Evolutionary conservation across 257 asterid genomes (phyloP).

Genomic region (Linaria vulgaris): DNA sequence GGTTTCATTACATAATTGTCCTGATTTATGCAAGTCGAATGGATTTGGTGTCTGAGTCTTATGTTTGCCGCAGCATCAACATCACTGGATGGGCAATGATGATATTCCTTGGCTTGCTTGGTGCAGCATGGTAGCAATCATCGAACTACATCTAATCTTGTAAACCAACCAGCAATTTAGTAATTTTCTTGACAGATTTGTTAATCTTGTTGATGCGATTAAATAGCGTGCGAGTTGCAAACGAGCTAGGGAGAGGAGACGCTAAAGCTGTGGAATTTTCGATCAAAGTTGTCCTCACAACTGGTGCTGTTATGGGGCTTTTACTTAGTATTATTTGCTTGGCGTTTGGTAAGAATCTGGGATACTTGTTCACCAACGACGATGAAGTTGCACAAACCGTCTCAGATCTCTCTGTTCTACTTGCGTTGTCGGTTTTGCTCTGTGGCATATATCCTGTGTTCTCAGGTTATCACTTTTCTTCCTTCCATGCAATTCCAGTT

Average conservation of each 20-base stretch:
- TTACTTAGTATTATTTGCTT: constrained; percentile 36
- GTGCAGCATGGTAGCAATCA: constrained; percentile 59
- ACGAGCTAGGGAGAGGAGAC: constrained; percentile 66
- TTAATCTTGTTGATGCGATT: constrained; percentile 2
- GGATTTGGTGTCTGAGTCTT: constrained; percentile 12
- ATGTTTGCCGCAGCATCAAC: constrained; percentile 47
- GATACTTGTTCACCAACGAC: constrained; percentile 43
- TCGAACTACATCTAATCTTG: background rate
- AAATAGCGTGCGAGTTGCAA: constrained; percentile 56
- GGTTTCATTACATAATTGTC: constrained; percentile 26
- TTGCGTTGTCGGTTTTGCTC: too few species aligned
- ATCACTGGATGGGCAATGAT: constrained; percentile 72
- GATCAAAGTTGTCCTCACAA: constrained; percentile 38
- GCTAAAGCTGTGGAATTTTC: constrained; percentile 49
- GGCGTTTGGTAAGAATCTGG: constrained; percentile 39
- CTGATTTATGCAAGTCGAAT: constrained; percentile 6
- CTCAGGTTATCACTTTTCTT: too few species aligned
- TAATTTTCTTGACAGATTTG: background rate
- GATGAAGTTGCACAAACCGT: constrained; percentile 37
- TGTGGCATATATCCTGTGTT: too few species aligned
- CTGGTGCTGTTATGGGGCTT: constrained; percentile 46
- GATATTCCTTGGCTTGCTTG: constrained; percentile 72
- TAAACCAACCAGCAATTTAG: background rate
- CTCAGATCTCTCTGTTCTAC: constrained; percentile 42
- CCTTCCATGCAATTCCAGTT: too few species aligned